phyloP scores from a whole-genome alignment of 2,329 filamentous ascomycete species.

The Saccharata proteae region DNA sequence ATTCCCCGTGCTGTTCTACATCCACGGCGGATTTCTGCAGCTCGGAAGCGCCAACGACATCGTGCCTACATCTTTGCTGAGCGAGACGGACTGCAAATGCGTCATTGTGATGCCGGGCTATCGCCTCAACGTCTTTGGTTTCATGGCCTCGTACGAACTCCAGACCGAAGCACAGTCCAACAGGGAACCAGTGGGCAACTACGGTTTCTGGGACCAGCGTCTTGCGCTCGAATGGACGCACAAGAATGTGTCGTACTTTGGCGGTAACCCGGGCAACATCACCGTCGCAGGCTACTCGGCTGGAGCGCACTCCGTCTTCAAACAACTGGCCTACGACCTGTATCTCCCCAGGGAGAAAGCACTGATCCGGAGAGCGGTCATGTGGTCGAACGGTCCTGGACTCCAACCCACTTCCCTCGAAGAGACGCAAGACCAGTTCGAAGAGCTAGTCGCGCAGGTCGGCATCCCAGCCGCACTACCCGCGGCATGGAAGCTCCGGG shows the following conservation, averaged over 20 bases:
- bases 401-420: conserved; percentile 38
- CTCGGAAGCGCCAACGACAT: conserved; percentile 39
- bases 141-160: conserved; percentile 39
- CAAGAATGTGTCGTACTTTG: conserved; percentile 39
- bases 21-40: conserved; percentile 48
- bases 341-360: conserved; percentile 33
- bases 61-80: conserved; percentile 34
- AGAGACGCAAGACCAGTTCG: conserved; percentile 40
- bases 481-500: conserved; percentile 32
- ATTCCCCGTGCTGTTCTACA: conserved; percentile 48
- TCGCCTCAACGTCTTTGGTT: conserved; percentile 44
- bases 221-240: conserved; percentile 44
- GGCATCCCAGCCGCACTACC: conserved; percentile 30
- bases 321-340: conserved; percentile 46
- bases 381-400: conserved; percentile 42
- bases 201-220: conserved; percentile 47
- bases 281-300: conserved; percentile 46
- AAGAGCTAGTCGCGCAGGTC: conserved; percentile 35
- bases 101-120: conserved; percentile 46
- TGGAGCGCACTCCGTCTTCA: conserved; percentile 43
- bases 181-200: conserved; percentile 33
- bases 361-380: conserved; percentile 39
- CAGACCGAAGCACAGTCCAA: conserved; percentile 26
- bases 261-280: conserved; percentile 38
- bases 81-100: conserved; percentile 36